These are phyloP conservation scores for Moesziomyces aphidis DNA, from an alignment of 1,284 basidiomycete species.

Conservation along the genomic window DNA sequence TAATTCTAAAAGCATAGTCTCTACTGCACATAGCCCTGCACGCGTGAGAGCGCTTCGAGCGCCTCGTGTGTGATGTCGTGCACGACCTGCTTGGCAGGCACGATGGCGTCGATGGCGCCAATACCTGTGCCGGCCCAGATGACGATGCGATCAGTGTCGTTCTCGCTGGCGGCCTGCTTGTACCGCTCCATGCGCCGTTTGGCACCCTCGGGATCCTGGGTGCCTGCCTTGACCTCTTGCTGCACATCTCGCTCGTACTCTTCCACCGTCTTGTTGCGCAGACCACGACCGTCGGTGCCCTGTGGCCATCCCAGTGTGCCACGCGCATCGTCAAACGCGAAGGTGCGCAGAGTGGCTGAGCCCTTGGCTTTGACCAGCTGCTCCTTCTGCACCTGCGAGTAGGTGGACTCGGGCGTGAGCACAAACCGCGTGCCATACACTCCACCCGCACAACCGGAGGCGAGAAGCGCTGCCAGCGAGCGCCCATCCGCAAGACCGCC, in stretches of 20 bases:
- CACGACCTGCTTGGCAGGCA: slow-evolving; percentile 51
- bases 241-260: slow-evolving; percentile 55
- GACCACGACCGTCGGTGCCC: slow-evolving; percentile 61
- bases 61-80: slow-evolving; percentile 39
- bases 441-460: slow-evolving; percentile 59
- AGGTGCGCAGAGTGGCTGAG: slow-evolving; percentile 53
- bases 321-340: slow-evolving; percentile 64
- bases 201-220: slow-evolving; percentile 21
- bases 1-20: not conserved
- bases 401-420: slow-evolving; percentile 60
- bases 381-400: slow-evolving; percentile 58
- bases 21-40: slow-evolving; percentile 31
- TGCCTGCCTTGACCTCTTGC: slow-evolving; percentile 15
- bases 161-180: slow-evolving; percentile 47
- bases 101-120: slow-evolving; percentile 50
- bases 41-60: slow-evolving; percentile 22
- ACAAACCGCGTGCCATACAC: slow-evolving; percentile 65
- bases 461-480: slow-evolving; percentile 52
- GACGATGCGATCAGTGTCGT: slow-evolving; percentile 55
- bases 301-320: slow-evolving; percentile 63
- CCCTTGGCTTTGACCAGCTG: slow-evolving; percentile 39
- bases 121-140: slow-evolving; percentile 66
- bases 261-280: slow-evolving; percentile 56
- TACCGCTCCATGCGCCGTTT: slow-evolving; percentile 54
- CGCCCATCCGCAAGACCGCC: slow-evolving; percentile 59